A percentile compares a stretch with the other conserved stretches of the same genome.
These are phyloP conservation scores for Mycena chlorophos DNA, from an alignment of 768 basidiomycete species.

Conservation along the genomic window DNA sequence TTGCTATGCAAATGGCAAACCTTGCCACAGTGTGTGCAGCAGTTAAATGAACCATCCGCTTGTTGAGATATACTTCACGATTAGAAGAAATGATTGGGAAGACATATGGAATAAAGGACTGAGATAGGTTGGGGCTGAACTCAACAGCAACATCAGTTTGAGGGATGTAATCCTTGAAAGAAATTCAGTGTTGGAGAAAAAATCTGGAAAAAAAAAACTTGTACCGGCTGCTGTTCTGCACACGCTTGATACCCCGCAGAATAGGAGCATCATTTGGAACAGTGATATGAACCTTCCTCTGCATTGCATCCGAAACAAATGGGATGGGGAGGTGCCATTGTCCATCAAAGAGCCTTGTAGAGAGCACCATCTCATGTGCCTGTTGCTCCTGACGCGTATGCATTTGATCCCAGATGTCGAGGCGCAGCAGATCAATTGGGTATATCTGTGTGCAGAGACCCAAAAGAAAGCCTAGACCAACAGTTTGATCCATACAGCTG, in stretches of 20 bases:
- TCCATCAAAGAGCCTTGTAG: neutral
- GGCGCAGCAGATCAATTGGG: constrained; percentile 5
- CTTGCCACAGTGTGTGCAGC: constrained; percentile 6
- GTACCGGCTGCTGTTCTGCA: neutral
- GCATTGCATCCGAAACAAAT: neutral
- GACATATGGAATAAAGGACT: constrained; percentile 10
- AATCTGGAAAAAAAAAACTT: neutral
- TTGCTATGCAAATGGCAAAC: constrained; percentile 7
- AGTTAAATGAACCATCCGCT: constrained; percentile 3
- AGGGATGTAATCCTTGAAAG: neutral
- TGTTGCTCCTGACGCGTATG: neutral
- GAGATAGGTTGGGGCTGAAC: constrained; percentile 10
- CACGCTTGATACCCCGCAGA: neutral
- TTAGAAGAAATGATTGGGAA: neutral
- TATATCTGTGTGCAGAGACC: constrained; percentile 4
- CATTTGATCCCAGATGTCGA: constrained; percentile 3
- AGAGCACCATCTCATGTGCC: neutral
- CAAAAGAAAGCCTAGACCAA: constrained; percentile 6
- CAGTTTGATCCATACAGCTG: constrained; percentile 6
- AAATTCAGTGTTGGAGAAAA: neutral
- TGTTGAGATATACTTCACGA: neutral
- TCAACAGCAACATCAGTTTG: neutral
- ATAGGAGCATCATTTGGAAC: neutral
- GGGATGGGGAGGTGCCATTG: neutral
- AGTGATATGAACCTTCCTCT: neutral